These are phyloP conservation scores for Phyllosticta paracitricarpa DNA, from an alignment of 2,329 filamentous ascomycete genomes.

Conservation along the genomic window DNA sequence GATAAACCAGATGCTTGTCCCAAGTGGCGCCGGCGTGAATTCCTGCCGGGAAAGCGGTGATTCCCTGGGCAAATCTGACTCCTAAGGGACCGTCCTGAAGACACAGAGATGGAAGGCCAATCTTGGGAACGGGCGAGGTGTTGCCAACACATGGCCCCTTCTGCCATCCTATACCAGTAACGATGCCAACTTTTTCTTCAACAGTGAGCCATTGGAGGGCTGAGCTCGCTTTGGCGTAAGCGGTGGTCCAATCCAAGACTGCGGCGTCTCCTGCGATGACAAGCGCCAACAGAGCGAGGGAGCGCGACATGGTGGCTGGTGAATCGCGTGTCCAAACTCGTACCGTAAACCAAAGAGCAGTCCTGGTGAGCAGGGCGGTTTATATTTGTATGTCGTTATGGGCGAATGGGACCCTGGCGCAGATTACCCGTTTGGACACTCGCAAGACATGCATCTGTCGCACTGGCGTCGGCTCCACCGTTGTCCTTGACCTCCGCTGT, in stretches of 20 bases:
- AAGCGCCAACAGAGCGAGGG: not conserved
- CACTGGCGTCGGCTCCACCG: not conserved
- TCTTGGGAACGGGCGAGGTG: slow-evolving; percentile 24
- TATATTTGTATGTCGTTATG: not conserved
- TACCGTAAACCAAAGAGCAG: not conserved
- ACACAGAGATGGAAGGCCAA: slow-evolving; percentile 29
- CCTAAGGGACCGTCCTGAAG: slow-evolving; percentile 32
- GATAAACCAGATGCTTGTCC: slow-evolving; percentile 25
- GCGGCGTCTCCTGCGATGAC: not conserved
- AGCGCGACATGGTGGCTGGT: not conserved
- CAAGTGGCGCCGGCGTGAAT: slow-evolving; percentile 30
- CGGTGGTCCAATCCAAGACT: slow-evolving; percentile 25
- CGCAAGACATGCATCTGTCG: not conserved
- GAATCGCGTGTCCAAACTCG: not conserved
- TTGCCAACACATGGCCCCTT: slow-evolving; percentile 27
- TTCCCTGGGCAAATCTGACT: slow-evolving; percentile 27
- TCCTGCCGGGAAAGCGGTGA: slow-evolving; percentile 30
- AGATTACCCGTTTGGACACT: not conserved
- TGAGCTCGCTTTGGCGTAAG: slow-evolving; percentile 30
- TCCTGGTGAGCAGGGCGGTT: not conserved
- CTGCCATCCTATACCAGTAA: slow-evolving; percentile 26
- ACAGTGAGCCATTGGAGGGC: slow-evolving; percentile 30
- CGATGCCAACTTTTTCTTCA: slow-evolving; percentile 31
- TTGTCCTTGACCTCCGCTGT: not conserved
- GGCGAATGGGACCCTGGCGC: not conserved